Evolutionary conservation across 768 basidiomycete species (phyloP).

Genomic region (Cubamyces lactineus): DNA sequence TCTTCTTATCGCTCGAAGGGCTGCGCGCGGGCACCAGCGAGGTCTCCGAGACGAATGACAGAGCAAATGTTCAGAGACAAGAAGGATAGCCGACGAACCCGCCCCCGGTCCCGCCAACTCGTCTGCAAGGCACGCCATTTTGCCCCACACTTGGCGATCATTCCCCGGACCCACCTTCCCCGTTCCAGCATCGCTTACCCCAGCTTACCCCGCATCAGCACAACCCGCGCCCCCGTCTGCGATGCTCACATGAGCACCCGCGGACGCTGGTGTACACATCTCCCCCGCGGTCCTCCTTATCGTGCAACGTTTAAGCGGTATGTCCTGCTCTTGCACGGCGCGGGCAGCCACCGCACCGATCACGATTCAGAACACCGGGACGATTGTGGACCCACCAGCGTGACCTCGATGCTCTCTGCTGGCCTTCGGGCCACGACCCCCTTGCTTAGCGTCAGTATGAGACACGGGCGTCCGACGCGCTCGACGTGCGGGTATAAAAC

Average conservation of each 20-base stretch:
- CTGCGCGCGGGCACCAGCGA: too few species aligned
- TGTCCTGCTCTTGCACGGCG: neutral
- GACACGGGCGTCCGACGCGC: conserved; percentile 4
- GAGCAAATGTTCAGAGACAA: neutral
- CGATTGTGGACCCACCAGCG: neutral
- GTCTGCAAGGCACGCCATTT: neutral
- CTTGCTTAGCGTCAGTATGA: neutral
- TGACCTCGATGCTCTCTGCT: neutral
- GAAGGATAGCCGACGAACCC: neutral
- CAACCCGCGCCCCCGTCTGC: neutral
- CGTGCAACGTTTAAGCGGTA: neutral
- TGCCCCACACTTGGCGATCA: conserved; percentile 6
- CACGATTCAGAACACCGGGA: neutral
- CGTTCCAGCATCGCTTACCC: neutral
- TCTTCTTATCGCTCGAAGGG: too few species aligned
- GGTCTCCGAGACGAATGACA: too few species aligned
- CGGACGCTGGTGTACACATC: neutral
- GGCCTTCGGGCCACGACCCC: neutral
- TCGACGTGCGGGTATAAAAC: conserved; percentile 1
- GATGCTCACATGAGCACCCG: neutral
- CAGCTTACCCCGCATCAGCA: neutral
- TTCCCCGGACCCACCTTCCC: neutral
- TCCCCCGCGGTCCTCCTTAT: neutral
- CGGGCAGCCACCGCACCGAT: neutral
- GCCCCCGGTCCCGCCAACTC: neutral